phyloP scores from a whole-genome alignment of 495 filamentous ascomycete species.

The Xylaria bambusicola region DNA sequence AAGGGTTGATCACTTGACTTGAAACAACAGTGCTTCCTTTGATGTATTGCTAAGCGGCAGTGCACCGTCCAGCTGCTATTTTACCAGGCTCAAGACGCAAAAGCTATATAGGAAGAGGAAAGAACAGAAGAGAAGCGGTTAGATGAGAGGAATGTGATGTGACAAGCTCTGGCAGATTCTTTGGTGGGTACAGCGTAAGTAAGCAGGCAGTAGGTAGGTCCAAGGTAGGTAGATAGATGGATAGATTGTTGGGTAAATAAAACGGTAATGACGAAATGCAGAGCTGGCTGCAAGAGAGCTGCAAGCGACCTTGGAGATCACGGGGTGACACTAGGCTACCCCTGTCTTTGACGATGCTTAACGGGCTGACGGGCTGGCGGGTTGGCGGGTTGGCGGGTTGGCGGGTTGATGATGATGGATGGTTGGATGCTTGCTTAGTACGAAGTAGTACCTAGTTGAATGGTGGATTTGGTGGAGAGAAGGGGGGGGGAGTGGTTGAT shows the following conservation, averaged over 20 bases:
- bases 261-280: constrained; percentile 16
- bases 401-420: not conserved
- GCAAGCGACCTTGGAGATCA: constrained; percentile 8
- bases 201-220: no score
- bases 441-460: no score
- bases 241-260: no score
- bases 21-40: not conserved
- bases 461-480: no score
- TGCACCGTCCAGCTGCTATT: constrained; percentile 11
- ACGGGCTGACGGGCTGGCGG: not conserved
- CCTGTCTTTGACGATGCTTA: no score
- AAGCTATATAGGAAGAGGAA: not conserved
- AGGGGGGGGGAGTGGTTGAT: no score
- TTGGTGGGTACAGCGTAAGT: not conserved
- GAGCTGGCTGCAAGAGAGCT: constrained; percentile 12
- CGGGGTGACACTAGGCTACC: constrained; percentile 2
- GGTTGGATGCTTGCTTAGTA: no score
- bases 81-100: no score
- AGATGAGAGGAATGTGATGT: not conserved
- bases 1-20: no score
- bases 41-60: not conserved
- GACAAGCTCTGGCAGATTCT: not conserved
- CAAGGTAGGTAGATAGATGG: no score
- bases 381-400: not conserved
- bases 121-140: no score